Conservation (phyloP, 768 basidiomycete species). For the Tricholoma sp. region DNA sequence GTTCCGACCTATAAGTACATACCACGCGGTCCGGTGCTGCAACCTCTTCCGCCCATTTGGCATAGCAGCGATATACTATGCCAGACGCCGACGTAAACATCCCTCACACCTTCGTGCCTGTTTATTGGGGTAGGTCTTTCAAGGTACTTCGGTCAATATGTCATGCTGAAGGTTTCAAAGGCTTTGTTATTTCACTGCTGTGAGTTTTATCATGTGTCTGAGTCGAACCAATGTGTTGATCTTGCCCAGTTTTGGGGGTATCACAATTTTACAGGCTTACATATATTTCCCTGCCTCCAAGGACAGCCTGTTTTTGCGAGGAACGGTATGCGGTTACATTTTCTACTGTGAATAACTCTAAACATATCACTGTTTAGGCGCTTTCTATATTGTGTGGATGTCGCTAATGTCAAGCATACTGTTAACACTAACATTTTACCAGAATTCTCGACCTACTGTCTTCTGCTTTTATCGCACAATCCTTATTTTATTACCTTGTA, state of each 20-base stretch:
- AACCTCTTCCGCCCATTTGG: too few species aligned
- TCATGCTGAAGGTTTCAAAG: slow-evolving; percentile 6
- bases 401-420: neutral
- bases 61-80: too few species aligned
- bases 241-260: slow-evolving; percentile 30
- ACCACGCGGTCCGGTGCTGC: too few species aligned
- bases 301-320: slow-evolving; percentile 23
- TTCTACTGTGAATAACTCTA: neutral
- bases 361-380: slow-evolving; percentile 12
- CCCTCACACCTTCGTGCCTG: slow-evolving; percentile 15
- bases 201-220: slow-evolving; percentile 5
- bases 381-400: slow-evolving; percentile 21
- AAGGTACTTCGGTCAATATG: neutral
- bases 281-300: slow-evolving; percentile 29
- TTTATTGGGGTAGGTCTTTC: slow-evolving; percentile 24
- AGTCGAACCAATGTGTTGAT: neutral
- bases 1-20: too few species aligned
- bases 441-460: slow-evolving; percentile 34
- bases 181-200: slow-evolving; percentile 26
- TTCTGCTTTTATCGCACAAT: slow-evolving; percentile 35
- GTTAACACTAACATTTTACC: neutral
- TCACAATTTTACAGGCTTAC: slow-evolving; percentile 37
- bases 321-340: slow-evolving; percentile 20
- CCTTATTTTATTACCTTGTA: slow-evolving; percentile 41
- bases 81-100: too few species aligned